phyloP scores from a whole-genome alignment of 352 stramenopile genomes.

The Pilasporangium apinafurcum region DNA sequence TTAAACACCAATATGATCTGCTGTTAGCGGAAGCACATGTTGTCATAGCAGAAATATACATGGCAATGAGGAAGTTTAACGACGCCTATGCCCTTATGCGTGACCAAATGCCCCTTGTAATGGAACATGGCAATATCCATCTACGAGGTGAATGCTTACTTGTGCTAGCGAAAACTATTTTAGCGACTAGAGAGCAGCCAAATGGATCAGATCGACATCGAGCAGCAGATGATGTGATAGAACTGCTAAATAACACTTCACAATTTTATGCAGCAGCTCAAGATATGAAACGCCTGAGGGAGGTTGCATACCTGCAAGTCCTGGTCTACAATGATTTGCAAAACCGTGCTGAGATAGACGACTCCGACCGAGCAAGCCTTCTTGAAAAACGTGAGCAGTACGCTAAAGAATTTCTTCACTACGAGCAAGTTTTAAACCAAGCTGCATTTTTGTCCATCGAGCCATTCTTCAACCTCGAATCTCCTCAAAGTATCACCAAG shows the following conservation, averaged over 20 bases:
- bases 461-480: conserved; percentile 22
- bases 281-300: conserved; percentile 24
- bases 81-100: conserved; percentile 41
- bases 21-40: conserved; percentile 54
- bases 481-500: conserved; percentile 7
- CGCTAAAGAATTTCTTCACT: conserved; percentile 21
- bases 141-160: conserved; percentile 51
- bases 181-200: conserved; percentile 25
- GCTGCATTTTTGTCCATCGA: conserved; percentile 19
- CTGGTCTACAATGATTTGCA: conserved; percentile 30
- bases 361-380: neutral
- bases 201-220: neutral
- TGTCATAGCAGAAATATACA: conserved; percentile 51
- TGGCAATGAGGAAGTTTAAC: conserved; percentile 44
- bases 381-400: conserved; percentile 8
- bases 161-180: conserved; percentile 41
- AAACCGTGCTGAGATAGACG: neutral
- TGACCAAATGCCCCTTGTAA: conserved; percentile 57
- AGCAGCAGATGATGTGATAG: neutral
- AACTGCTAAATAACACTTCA: conserved; percentile 18
- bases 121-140: conserved; percentile 52
- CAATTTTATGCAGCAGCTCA: conserved; percentile 26
- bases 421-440: conserved; percentile 16
- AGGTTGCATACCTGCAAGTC: conserved; percentile 33
- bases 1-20: conserved; percentile 44